Base-by-base conservation (phyloP, 139 green algal genomes). In the Coccomyxa sp. region DNA sequence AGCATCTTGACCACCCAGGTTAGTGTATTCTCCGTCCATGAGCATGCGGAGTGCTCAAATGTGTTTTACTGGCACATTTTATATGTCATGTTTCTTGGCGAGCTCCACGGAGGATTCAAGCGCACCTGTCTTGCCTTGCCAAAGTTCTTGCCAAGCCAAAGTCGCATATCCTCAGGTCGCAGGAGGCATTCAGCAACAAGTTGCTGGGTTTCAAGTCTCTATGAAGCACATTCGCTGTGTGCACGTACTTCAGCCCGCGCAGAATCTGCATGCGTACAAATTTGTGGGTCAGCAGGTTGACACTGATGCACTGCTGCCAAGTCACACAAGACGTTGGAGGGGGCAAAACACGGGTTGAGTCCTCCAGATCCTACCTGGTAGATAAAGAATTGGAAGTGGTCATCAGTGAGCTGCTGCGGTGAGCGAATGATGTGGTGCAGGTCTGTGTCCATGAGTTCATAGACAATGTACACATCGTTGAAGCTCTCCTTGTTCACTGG, bases 401-500 rank as follows among this genome's bases (percentile, higher is more conserved):
- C 96, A 86, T 99, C 96, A 13, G 93, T 94, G 13, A 99, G 91
- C 9, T 92, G 82, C 90, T 99, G 97, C 1, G 88, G 90, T 51
- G 94, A 98, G 60, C 94, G 89, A 85, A 99, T 98, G 91, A 99
- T 99, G 88, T 99, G 97, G 91, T 99, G 96, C 84, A 99, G 91
- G 89, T 99, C 97, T 28, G 97, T 99, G 91, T 99, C 97, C 97
- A 99, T 99, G 18, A 99, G 92, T 90, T 99, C 97, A 81, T 99
- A 98, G 71, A 99, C 66, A 16, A 77, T 21, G 79, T 78, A 83
- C 13, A 77, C 23, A 57, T 67, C 68, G 58, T 79, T 51, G 31
- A 83, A 76, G 58, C 83, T 82, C 31, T 81, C 30, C 13, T 59
- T 67, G 74, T 57, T 23, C 67, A 79, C 21, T n/a, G 92, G 92